phyloP scores from a whole-genome alignment of 768 basidiomycete genomes.

The Nidularia sp. region DNA sequence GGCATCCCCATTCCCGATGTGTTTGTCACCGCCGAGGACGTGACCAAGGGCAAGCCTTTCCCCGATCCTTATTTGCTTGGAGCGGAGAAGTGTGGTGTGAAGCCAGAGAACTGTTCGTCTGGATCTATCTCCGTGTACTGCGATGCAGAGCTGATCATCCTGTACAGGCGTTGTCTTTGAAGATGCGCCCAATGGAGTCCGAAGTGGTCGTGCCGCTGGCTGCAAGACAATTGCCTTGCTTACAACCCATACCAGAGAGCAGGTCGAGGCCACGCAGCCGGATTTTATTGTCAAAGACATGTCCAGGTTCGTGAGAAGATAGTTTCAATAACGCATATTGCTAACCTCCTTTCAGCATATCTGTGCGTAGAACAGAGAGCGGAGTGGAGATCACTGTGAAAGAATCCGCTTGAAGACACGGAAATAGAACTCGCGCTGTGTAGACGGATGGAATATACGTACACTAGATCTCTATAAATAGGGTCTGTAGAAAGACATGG shows the following conservation, averaged over 20 bases:
- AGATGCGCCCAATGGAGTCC: slow-evolving; percentile 85
- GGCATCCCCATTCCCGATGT: slow-evolving; percentile 67
- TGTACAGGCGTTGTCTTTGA: slow-evolving; percentile 79
- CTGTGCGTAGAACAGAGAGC: slow-evolving; percentile 24
- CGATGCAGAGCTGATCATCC: not conserved
- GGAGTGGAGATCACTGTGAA: slow-evolving; percentile 46
- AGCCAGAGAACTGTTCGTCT: slow-evolving; percentile 54
- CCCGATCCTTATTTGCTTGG: slow-evolving; percentile 92
- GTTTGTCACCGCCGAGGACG: slow-evolving; percentile 83
- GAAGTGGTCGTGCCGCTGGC: slow-evolving; percentile 77
- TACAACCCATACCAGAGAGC: slow-evolving; percentile 72
- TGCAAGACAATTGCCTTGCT: slow-evolving; percentile 80
- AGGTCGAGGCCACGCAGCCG: slow-evolving; percentile 59
- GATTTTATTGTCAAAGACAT: slow-evolving; percentile 74
- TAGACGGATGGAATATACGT: too few species aligned
- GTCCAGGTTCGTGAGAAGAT: slow-evolving; percentile 38
- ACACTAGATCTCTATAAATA: too few species aligned
- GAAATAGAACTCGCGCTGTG: too few species aligned
- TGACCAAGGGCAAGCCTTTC: slow-evolving; percentile 75
- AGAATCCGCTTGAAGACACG: too few species aligned
- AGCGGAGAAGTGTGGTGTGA: slow-evolving; percentile 64
- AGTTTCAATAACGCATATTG: not conserved
- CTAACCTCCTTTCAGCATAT: slow-evolving; percentile 20
- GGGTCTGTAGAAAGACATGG: too few species aligned
- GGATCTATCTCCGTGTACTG: slow-evolving; percentile 3